A percentile compares a stretch with the other conserved stretches of the same genome.
phyloP scores from a whole-genome alignment of 2,329 filamentous ascomycete species.

The Aureobasidium sp. region DNA sequence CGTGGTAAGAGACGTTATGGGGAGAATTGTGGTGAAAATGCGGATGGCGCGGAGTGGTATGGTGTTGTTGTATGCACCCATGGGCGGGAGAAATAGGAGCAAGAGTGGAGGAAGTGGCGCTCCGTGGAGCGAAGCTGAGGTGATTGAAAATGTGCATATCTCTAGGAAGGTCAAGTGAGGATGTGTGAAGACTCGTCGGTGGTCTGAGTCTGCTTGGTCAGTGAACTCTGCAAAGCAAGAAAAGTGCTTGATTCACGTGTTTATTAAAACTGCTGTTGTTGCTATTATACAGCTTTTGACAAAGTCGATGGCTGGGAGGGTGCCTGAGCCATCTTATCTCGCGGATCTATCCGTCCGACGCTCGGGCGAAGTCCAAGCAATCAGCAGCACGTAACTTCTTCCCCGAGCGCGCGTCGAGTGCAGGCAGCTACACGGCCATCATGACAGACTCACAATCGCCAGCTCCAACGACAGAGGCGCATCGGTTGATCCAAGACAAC shows the following conservation, averaged over 20 bases:
- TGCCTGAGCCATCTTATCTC: neutral
- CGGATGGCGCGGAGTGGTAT: constrained; percentile 9
- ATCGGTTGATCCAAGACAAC: constrained; percentile 49
- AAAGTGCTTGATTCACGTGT: neutral
- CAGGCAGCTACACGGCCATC: neutral
- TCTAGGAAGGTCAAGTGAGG: neutral
- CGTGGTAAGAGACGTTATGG: constrained; percentile 7
- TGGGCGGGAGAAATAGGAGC: constrained; percentile 4
- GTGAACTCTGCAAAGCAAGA: neutral
- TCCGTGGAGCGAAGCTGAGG: constrained; percentile 1
- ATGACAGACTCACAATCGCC: constrained; percentile 9
- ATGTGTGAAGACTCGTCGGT: neutral
- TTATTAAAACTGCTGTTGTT: neutral
- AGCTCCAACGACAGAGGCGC: neutral
- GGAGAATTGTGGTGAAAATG: constrained; percentile 8
- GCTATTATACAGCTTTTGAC: no score
- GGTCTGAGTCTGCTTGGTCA: neutral
- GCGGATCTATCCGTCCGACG: constrained; percentile 5
- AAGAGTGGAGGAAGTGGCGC: neutral
- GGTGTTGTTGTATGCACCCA: neutral
- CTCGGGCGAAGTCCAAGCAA: no score
- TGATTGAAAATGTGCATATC: neutral
- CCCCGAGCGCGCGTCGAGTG: neutral
- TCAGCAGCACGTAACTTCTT: neutral
- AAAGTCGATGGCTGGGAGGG: neutral